Percentiles rank a stretch among this genome's conserved stretches.
Evolutionary conservation across 306 rosid genomes (phyloP).

Genomic region (Pyrus pyrifolia): DNA sequence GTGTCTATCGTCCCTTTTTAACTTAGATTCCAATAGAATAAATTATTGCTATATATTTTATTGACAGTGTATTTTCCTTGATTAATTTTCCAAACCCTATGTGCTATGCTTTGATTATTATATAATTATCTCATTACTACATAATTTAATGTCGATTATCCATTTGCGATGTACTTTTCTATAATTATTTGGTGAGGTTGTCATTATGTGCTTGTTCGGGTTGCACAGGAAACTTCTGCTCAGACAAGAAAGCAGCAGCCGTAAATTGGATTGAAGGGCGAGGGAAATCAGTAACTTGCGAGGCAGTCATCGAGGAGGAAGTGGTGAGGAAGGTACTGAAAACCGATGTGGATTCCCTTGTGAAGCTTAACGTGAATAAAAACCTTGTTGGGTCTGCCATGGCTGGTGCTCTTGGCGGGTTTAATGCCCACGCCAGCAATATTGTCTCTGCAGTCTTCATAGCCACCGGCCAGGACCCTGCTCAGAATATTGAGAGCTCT

Average conservation of each 20-base stretch:
- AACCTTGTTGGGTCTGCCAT: conserved; percentile 23
- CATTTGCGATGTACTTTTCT: not conserved
- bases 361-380: conserved; percentile 23
- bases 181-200: not conserved
- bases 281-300: conserved; percentile 25
- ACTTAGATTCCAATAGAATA: not conserved
- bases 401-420: conserved; percentile 25
- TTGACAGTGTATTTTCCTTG: not conserved
- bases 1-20: not conserved
- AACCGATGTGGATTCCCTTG: conserved; percentile 12
- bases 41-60: not conserved
- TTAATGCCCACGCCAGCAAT: conserved; percentile 28
- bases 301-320: conserved; percentile 18
- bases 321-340: conserved; percentile 21
- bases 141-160: not conserved
- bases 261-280: conserved; percentile 31
- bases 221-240: conserved; percentile 23
- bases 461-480: conserved; percentile 31
- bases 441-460: conserved; percentile 22
- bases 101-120: not conserved
- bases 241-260: conserved; percentile 31
- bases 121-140: not conserved
- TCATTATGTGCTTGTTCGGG: not conserved
- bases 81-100: not conserved
- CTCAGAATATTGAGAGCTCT: conserved; percentile 31